Conservation (phyloP, 2,329 filamentous ascomycete genomes). For the Cordyceps cateniannulata region DNA sequence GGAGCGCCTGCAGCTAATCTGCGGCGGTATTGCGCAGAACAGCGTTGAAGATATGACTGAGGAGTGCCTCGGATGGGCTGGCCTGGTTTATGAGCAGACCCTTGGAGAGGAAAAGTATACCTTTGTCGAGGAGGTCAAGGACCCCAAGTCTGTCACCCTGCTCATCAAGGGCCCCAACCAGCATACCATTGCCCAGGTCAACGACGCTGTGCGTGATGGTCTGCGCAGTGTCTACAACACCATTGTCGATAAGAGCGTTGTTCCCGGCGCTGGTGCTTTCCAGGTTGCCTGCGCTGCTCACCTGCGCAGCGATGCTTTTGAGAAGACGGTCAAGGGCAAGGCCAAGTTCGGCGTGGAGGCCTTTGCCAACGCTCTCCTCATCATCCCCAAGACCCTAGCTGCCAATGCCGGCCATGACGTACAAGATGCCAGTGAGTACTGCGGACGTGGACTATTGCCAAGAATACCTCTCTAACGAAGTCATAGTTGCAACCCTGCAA, state of each 20-base stretch:
- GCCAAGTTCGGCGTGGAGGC: constrained; percentile 92
- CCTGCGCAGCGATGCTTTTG: constrained; percentile 78
- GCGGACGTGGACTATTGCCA: background rate
- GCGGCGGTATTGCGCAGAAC: constrained; percentile 87
- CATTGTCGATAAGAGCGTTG: constrained; percentile 95
- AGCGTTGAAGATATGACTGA: constrained; percentile 88
- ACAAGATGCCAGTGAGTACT: constrained; percentile 77
- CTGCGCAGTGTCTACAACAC: constrained; percentile 97
- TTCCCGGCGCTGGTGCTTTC: constrained; percentile 91
- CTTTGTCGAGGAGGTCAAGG: constrained; percentile 97
- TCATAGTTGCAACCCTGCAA: constrained; percentile 71
- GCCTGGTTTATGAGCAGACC: constrained; percentile 93
- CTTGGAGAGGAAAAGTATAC: constrained; percentile 99
- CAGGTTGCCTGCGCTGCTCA: constrained; percentile 88
- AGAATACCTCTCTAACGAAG: constrained; percentile 13
- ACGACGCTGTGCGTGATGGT: constrained; percentile 91
- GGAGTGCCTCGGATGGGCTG: constrained; percentile 90
- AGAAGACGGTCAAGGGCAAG: constrained; percentile 92
- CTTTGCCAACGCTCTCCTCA: constrained; percentile 87
- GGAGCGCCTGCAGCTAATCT: constrained; percentile 93
- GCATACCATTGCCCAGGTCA: constrained; percentile 95
- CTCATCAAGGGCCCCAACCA: constrained; percentile 97
- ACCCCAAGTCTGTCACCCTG: constrained; percentile 94
- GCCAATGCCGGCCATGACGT: constrained; percentile 96
- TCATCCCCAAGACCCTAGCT: constrained; percentile 96